These are phyloP conservation scores for Colletotrichum acutatum DNA, from an alignment of 2,329 filamentous ascomycete species.

Conservation along the genomic window DNA sequence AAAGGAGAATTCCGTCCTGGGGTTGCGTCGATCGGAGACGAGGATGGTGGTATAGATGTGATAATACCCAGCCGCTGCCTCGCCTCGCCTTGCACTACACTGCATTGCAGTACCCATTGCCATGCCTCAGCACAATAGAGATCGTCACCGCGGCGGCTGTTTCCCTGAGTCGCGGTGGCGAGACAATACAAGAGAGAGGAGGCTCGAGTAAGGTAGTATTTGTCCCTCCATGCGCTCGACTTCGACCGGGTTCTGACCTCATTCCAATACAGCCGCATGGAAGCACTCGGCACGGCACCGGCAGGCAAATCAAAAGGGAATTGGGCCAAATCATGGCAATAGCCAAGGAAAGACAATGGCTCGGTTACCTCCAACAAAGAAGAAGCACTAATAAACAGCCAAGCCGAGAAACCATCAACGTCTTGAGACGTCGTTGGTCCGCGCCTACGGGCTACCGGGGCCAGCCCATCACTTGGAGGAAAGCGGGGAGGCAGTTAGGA, in stretches of 20 bases:
- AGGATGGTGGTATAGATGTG: not conserved
- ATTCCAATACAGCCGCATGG: not conserved
- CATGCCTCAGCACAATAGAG: not conserved
- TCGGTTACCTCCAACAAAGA: not conserved
- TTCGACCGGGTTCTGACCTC: not conserved
- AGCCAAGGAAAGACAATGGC: not conserved
- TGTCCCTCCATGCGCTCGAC: not conserved
- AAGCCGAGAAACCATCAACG: not conserved
- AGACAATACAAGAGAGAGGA: not conserved
- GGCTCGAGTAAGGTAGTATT: not conserved
- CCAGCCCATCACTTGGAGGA: not conserved
- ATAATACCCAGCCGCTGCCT: not conserved
- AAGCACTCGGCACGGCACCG: not conserved
- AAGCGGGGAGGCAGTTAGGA: not conserved
- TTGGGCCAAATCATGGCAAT: not conserved
- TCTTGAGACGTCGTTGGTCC: conserved; percentile 18
- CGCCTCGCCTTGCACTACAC: not conserved
- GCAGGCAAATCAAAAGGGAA: not conserved
- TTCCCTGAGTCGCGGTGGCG: not conserved
- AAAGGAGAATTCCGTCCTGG: not conserved
- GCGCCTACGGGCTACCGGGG: not conserved
- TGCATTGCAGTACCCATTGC: not conserved
- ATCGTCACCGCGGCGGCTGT: not conserved
- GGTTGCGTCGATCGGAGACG: not conserved
- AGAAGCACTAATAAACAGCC: not conserved